Base-by-base conservation (phyloP, 306 rosid species). In the Coriaria nepalensis region DNA sequence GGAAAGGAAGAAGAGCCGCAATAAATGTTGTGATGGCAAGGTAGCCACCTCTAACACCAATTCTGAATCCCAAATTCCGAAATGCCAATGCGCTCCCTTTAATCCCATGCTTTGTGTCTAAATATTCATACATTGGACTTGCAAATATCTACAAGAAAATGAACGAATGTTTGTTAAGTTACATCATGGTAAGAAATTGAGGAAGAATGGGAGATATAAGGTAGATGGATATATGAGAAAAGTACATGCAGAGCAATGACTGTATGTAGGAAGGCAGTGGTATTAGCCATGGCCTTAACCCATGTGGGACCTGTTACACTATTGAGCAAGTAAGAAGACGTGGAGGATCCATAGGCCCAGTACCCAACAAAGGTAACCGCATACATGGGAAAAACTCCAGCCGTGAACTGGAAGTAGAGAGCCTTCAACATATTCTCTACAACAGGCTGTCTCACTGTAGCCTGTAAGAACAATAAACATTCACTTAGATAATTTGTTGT, bases 291-390 rank as follows among this genome's bases (percentile, higher is more conserved):
- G 45, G 79, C 79, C 63, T 75, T 90, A 38, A 73, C 59, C 98
- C 98, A 90, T 39, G 73, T 62, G 5, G 95, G 92, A 67, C 98
- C 95, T 3, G 63, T 61, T 58, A 81, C 95, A 53, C 47, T 82
- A 56, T 65, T 85, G 71, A 90, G 68, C 77, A 90, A 69, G 63
- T 75, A 90, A 53, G 87, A 37, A 36, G 77, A 47, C 44, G 95
- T 77, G 34, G 82, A 69, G 46, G 81, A 72, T 67, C 95, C 98
- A 62, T 85, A 90, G 33, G 98, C 98, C 98, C 98, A 90, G 65
- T 90, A 88, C 5, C 95, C 95, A 13, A 68, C 52, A 50, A 90
- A 90, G 37, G 87, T 73, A 36, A 85, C 85, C 9, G 78, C 71
- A 69, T 77, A 90, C 75, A 90, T 37, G 0, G 98, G 98, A 33